Evolutionary conservation across 2,329 filamentous ascomycete genomes (phyloP).

Genomic region (Helicocarpus griseus): DNA sequence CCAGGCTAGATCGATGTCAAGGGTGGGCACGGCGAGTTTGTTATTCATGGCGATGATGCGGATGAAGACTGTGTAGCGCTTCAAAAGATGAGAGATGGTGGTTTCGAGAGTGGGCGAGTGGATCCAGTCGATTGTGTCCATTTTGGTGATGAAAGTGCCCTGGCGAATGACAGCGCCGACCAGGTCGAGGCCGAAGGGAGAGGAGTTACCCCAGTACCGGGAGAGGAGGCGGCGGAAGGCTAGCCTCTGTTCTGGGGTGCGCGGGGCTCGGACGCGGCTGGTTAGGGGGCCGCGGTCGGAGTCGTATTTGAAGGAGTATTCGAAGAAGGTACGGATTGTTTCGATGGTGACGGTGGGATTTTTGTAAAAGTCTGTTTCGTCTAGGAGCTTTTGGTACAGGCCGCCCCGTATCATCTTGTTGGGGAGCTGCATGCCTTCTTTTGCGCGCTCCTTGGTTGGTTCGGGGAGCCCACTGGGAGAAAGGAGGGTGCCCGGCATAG

Average conservation of each 20-base stretch:
- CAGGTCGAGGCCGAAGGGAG: conserved; percentile 31
- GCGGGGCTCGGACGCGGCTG: conserved; percentile 22
- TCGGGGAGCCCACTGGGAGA: conserved; percentile 45
- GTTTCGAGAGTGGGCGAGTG: conserved; percentile 55
- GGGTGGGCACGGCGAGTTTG: conserved; percentile 27
- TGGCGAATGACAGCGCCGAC: conserved; percentile 35
- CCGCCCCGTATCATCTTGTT: conserved; percentile 46
- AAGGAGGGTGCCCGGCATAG: conserved; percentile 61
- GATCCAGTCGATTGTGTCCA: conserved; percentile 68
- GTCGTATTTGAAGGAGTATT: conserved; percentile 33
- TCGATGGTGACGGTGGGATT: conserved; percentile 38
- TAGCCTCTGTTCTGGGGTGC: conserved; percentile 18
- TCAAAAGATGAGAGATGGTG: conserved; percentile 56
- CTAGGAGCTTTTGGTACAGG: conserved; percentile 36
- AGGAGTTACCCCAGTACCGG: conserved; percentile 35
- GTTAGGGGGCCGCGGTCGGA: conserved; percentile 19
- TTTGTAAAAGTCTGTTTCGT: conserved; percentile 26
- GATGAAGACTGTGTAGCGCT: conserved; percentile 43
- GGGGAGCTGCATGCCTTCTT: conserved; percentile 39
- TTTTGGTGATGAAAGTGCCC: conserved; percentile 44
- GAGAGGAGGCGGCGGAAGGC: conserved; percentile 34
- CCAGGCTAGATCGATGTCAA: conserved; percentile 31
- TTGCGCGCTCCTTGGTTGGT: conserved; percentile 4
- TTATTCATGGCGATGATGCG: conserved; percentile 29
- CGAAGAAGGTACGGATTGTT: conserved; percentile 43